Evolutionary conservation across 179 eudicot genomes (phyloP), one percentile per base, ranked within the genome.

Genomic region (Heliamphora pulchella): DNA sequence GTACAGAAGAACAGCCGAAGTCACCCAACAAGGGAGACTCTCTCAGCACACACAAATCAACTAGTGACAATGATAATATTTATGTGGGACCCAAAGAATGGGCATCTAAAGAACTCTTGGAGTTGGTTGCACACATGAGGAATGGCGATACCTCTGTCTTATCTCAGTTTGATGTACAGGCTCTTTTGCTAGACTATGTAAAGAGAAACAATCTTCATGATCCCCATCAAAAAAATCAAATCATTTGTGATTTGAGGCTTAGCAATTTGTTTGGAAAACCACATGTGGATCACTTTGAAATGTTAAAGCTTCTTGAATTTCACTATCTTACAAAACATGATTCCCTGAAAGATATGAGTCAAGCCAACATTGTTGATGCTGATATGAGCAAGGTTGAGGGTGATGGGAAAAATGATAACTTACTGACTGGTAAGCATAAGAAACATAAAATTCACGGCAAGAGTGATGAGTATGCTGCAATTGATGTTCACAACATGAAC

Each of bases 21-120:
- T 67, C 80, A 77, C 67, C 74, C 57, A 81, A 73, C 77, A 83
- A 79, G 6, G 75, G 68, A 67, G 85, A 76, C 68, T 84, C 76
- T 89, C 76, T 64, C 73, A 62, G 72, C 51, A 58, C 53, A 4
- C 67, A 74, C 61, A 31, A 43, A 9, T 59, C 70, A 75, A 81
- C 73, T 80, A 81, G 69, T 82, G 61, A 57, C 58, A 86, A 78
- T 54, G 82, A 9, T 62, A 71, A 57, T 75, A 57, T 79, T 81
- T 51, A 71, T 18, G 82, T 75, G 62, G 84, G 82, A 63, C 53
- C 81, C 78, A 68, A 57, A n/a, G 86, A 90, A 57, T 96, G 99
- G 99, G 99, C 98, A 61, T 84, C 97, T 55, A 86, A 89, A 85
- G 94, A 96, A 68, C 90, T 96, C 1, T 64, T 94, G 82, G 97